phyloP scores from a whole-genome alignment of 208 protist species.

The Herpetomonas tarakana region DNA sequence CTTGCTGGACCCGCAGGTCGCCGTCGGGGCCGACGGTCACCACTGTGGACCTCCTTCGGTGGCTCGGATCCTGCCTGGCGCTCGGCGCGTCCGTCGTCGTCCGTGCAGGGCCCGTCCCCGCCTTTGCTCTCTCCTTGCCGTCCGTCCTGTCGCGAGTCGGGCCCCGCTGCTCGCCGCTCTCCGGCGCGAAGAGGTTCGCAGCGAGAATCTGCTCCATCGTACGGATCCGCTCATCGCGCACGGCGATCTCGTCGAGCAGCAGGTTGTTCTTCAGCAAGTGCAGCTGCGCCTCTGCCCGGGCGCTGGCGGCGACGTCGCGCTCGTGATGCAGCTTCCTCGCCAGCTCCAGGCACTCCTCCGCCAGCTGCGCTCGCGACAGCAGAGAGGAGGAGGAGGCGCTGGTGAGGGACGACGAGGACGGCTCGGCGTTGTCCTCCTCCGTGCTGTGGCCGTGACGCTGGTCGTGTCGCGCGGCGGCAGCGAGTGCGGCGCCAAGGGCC shows the following conservation, averaged over 20 bases:
- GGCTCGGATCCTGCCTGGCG: no score
- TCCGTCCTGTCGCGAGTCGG: no score
- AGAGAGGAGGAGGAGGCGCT: background rate
- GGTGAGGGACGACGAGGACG: background rate
- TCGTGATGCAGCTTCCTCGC: constrained; percentile 4
- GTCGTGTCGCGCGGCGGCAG: background rate
- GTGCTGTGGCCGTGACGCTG: background rate
- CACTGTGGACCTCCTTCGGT: no score
- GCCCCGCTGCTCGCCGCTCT: no score
- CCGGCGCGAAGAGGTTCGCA: no score
- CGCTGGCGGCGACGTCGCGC: background rate
- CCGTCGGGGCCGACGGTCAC: no score
- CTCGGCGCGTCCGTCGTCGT: no score
- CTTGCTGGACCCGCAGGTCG: no score
- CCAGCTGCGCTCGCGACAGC: constrained; percentile 3
- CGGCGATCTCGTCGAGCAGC: background rate
- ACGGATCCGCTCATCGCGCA: background rate
- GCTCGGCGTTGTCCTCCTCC: background rate
- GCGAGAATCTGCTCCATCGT: background rate
- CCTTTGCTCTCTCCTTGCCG: no score
- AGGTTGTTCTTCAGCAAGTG: background rate
- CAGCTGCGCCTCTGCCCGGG: background rate
- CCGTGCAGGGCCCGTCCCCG: no score
- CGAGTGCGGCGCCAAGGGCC: background rate
- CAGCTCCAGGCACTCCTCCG: constrained; percentile 4